phyloP scores from a whole-genome alignment of 2,329 filamentous ascomycete genomes.

The Polychaeton citri region DNA sequence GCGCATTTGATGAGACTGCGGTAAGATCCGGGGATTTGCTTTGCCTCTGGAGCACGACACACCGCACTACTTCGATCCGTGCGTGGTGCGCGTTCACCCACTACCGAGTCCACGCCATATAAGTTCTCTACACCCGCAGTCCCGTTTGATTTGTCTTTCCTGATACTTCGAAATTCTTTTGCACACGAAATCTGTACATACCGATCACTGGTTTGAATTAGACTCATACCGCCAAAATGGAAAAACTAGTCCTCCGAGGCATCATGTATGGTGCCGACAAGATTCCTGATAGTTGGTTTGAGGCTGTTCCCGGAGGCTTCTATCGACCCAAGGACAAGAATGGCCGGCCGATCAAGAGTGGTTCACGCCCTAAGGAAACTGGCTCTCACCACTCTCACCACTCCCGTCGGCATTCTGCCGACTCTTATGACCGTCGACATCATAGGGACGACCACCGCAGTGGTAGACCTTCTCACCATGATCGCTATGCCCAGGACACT shows the following conservation, averaged over 20 bases:
- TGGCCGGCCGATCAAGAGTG: conserved; percentile 1
- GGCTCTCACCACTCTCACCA: neutral
- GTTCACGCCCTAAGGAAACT: neutral
- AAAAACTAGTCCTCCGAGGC: conserved; percentile 14
- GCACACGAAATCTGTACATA: no score
- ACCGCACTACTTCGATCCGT: no score
- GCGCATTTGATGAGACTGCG: no score
- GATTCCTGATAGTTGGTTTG: conserved; percentile 25
- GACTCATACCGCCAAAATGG: no score
- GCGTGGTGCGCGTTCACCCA: no score
- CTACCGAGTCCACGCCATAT: no score
- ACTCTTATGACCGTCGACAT: neutral
- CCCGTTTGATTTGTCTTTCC: no score
- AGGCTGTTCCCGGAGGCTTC: conserved; percentile 23
- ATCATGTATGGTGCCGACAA: conserved; percentile 20
- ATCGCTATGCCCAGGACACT: neutral
- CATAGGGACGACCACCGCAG: neutral
- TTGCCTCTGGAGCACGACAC: no score
- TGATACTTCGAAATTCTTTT: no score
- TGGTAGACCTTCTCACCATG: neutral
- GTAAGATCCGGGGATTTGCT: no score
- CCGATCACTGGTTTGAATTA: no score
- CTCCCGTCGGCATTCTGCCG: neutral
- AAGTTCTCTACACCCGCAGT: no score
- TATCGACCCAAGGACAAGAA: conserved; percentile 18